A percentile compares a stretch with the other conserved stretches of the same genome.
Conservation (phyloP, 1,284 basidiomycete species). For the Malassezia restricta region DNA sequence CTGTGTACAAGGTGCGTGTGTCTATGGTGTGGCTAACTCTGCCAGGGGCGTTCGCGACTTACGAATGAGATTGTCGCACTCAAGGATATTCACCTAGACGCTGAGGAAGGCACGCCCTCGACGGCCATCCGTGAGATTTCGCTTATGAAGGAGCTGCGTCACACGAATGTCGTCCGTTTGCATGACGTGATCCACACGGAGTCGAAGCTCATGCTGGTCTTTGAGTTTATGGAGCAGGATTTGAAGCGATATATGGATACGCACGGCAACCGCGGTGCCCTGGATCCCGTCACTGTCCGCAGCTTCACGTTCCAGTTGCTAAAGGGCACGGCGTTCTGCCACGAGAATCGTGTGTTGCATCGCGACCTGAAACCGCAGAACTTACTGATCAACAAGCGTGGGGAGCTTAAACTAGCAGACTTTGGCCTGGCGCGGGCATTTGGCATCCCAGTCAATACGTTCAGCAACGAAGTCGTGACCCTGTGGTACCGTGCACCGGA, state of each 20-base stretch:
- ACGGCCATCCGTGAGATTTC: slow-evolving; percentile 91
- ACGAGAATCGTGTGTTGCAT: slow-evolving; percentile 94
- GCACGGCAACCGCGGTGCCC: slow-evolving; percentile 84
- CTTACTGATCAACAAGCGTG: slow-evolving; percentile 90
- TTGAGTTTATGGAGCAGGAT: slow-evolving; percentile 97
- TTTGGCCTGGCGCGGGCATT: slow-evolving; percentile 76
- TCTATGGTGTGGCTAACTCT: neutral
- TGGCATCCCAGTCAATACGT: slow-evolving; percentile 46
- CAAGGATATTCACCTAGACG: slow-evolving; percentile 89
- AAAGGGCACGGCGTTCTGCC: slow-evolving; percentile 95
- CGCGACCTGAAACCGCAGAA: slow-evolving; percentile 97
- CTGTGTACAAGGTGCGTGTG: slow-evolving; percentile 37
- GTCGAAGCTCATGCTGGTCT: slow-evolving; percentile 93
- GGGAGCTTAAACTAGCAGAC: slow-evolving; percentile 82
- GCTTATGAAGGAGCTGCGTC: slow-evolving; percentile 91
- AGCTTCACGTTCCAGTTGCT: slow-evolving; percentile 95
- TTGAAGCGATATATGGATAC: slow-evolving; percentile 99
- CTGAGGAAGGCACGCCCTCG: slow-evolving; percentile 85
- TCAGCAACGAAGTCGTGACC: slow-evolving; percentile 57
- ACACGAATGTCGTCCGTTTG: slow-evolving; percentile 85
- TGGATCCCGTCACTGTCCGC: slow-evolving; percentile 82
- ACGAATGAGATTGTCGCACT: slow-evolving; percentile 49
- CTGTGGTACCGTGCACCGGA: slow-evolving; percentile 99
- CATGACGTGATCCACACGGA: slow-evolving; percentile 93
- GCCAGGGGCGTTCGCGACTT: slow-evolving; percentile 34